A percentile compares a stretch with the other conserved stretches of the same genome.
These are phyloP conservation scores for Quercus tomentella DNA, from an alignment of 331 rosid genomes.

Conservation along the genomic window DNA sequence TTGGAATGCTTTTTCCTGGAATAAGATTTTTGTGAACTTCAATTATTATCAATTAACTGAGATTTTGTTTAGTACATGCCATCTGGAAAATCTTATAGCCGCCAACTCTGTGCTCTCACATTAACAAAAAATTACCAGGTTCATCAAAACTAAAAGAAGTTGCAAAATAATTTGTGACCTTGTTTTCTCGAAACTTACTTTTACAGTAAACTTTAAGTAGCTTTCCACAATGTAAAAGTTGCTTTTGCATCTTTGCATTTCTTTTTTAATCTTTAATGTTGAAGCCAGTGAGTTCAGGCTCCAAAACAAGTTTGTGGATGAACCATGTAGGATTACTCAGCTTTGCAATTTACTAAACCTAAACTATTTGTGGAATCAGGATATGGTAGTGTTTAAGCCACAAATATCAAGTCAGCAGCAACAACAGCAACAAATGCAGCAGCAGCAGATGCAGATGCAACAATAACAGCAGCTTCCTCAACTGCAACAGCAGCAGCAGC, in stretches of 20 bases:
- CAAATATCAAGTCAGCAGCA: constrained; percentile 71
- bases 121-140: constrained; percentile 10
- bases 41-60: neutral
- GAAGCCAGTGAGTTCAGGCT: neutral
- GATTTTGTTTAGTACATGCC: neutral
- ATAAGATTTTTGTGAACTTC: constrained; percentile 38
- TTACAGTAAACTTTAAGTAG: neutral
- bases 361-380: constrained; percentile 47
- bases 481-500: constrained; percentile 24
- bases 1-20: constrained; percentile 99
- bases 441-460: constrained; percentile 39
- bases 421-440: constrained; percentile 36
- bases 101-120: constrained; percentile 6
- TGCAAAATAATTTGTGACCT: neutral
- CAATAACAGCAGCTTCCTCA: constrained; percentile 41
- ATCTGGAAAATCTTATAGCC: neutral
- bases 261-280: neutral
- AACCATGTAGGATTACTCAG: neutral
- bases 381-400: constrained; percentile 93
- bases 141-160: constrained; percentile 7
- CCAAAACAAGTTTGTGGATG: constrained; percentile 9
- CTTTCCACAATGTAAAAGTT: neutral
- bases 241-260: neutral
- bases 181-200: neutral
- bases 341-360: constrained; percentile 12